phyloP scores from a whole-genome alignment of 1,139 yeast species.

The Hyphopichia wangnamkhiaoensis region DNA sequence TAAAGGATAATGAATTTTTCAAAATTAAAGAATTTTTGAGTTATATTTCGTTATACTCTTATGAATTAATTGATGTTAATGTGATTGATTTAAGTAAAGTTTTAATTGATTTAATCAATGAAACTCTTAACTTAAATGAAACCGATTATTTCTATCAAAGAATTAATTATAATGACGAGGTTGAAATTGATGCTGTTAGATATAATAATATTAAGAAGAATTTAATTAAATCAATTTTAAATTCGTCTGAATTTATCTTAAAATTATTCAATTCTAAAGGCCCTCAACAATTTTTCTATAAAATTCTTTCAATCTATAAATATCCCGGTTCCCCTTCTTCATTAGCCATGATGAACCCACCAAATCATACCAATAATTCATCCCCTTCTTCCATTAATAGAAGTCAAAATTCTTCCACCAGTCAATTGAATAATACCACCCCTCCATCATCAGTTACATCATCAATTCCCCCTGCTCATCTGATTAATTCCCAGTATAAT shows the following conservation, averaged over 20 bases:
- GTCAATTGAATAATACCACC: conserved; percentile 5
- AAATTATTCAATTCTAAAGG: conserved; percentile 36
- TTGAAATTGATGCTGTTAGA: conserved; percentile 19
- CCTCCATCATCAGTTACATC: conserved; percentile 8
- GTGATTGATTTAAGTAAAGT: conserved; percentile 36
- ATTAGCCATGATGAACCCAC: neutral
- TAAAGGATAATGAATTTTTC: conserved; percentile 31
- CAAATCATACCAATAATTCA: conserved; percentile 3
- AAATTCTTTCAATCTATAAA: conserved; percentile 8
- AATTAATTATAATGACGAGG: conserved; percentile 12
- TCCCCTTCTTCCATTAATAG: conserved; percentile 2
- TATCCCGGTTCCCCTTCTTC: conserved; percentile 5
- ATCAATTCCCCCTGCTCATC: conserved; percentile 13
- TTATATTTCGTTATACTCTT: conserved; percentile 37
- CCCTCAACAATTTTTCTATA: conserved; percentile 26
- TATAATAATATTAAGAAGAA: conserved; percentile 33
- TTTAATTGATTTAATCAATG: conserved; percentile 40
- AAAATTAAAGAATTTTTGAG: conserved; percentile 40
- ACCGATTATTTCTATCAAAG: conserved; percentile 24
- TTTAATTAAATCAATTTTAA: conserved; percentile 32
- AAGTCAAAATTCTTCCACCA: neutral
- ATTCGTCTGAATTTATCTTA: conserved; percentile 35
- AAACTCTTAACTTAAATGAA: conserved; percentile 23
- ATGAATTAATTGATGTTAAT: conserved; percentile 36
- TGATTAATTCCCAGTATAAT: conserved; percentile 4